Evolutionary conservation across 805 yeast species (phyloP).

Genomic region (Wickerhamomyces canadensis): DNA sequence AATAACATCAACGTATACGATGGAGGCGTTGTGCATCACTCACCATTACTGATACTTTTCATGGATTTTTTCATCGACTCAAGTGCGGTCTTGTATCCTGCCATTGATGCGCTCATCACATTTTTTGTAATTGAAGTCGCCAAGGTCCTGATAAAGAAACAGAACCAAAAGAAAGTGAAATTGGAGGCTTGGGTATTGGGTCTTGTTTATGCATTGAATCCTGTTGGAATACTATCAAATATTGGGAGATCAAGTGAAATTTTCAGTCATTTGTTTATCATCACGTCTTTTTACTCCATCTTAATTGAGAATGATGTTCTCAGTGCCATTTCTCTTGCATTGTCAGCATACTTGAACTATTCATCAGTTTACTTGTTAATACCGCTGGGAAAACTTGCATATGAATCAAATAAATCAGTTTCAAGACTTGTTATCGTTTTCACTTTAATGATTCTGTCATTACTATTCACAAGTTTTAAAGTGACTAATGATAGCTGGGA

Average conservation of each 20-base stretch:
- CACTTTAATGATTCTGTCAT: constrained; percentile 18
- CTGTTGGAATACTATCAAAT: constrained; percentile 64
- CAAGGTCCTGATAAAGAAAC: constrained; percentile 21
- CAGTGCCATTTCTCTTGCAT: constrained; percentile 49
- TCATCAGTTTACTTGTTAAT: constrained; percentile 57
- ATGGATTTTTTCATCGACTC: constrained; percentile 28
- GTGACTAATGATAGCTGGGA: constrained; percentile 34
- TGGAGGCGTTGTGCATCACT: constrained; percentile 85
- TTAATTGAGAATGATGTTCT: constrained; percentile 33
- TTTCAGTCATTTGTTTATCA: constrained; percentile 54
- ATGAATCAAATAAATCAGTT: constrained; percentile 10
- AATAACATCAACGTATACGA: constrained; percentile 62
- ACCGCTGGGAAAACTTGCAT: constrained; percentile 40
- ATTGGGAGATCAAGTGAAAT: constrained; percentile 62
- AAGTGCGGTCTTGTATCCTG: constrained; percentile 43
- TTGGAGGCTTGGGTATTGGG: constrained; percentile 43
- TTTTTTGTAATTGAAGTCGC: constrained; percentile 46
- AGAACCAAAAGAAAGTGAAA: constrained; percentile 10
- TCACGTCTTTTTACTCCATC: constrained; percentile 42
- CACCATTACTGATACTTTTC: constrained; percentile 62
- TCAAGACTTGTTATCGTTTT: constrained; percentile 27
- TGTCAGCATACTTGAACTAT: constrained; percentile 58
- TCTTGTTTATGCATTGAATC: constrained; percentile 71
- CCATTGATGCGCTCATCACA: constrained; percentile 55
- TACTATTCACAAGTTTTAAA: constrained; percentile 35